These are phyloP conservation scores for Lanmaoa pseudosensibilis DNA, from an alignment of 768 basidiomycete genomes.

Conservation along the genomic window DNA sequence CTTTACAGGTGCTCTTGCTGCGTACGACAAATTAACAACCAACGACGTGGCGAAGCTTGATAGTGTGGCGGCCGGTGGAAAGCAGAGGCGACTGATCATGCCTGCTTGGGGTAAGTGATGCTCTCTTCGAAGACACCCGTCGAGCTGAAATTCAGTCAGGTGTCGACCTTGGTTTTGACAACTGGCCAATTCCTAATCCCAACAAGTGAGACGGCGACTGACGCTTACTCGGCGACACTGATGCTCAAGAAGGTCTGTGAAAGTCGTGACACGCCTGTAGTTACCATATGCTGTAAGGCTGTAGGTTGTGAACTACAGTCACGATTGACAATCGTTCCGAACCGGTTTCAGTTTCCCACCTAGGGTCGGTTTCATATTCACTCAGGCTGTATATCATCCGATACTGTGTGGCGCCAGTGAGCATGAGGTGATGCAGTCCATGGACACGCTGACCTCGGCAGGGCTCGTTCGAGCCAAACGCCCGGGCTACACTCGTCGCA, in stretches of 20 bases:
- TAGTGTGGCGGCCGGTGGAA: constrained; percentile 54
- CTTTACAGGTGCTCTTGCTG: constrained; percentile 49
- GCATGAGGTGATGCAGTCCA: background rate
- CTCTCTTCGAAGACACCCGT: background rate
- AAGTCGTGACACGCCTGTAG: background rate
- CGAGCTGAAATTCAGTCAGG: constrained; percentile 37
- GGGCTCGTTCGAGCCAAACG: constrained; percentile 1
- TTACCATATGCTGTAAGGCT: background rate
- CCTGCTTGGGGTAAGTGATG: constrained; percentile 66
- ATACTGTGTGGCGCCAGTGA: background rate
- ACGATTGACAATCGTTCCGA: background rate
- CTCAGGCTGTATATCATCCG: too few species aligned
- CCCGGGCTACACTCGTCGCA: background rate
- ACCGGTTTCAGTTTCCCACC: background rate
- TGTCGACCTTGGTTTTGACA: constrained; percentile 68
- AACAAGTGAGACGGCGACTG: constrained; percentile 1
- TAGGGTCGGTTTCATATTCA: background rate
- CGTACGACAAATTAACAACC: constrained; percentile 44
- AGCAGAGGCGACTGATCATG: constrained; percentile 67
- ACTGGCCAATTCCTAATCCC: constrained; percentile 43
- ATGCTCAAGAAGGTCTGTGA: background rate
- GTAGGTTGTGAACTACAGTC: background rate
- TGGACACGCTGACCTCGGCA: background rate
- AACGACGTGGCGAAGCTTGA: constrained; percentile 59
- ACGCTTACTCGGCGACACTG: background rate